A percentile compares a stretch with the other conserved stretches of the same genome.
Evolutionary conservation across 1,139 yeast genomes (phyloP).

Genomic region (Yueomyces sp.): DNA sequence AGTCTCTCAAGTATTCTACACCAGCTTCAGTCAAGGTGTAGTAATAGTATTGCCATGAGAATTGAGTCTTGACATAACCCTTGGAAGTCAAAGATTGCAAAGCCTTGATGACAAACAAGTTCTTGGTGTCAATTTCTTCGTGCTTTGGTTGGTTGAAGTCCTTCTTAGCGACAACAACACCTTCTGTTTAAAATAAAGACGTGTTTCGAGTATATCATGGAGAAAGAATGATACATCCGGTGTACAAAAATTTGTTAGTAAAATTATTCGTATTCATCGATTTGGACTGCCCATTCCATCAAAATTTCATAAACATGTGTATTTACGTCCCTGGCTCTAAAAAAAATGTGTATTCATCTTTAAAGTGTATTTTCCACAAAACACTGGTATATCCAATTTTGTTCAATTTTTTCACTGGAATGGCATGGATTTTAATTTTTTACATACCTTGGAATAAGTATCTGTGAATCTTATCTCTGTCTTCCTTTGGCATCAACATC

Average conservation of each 20-base stretch:
- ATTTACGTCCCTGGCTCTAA: too few species aligned
- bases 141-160: conserved; percentile 96
- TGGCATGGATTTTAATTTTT: neutral
- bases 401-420: too few species aligned
- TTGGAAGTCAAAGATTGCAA: conserved; percentile 97
- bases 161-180: conserved; percentile 99
- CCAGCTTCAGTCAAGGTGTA: conserved; percentile 99
- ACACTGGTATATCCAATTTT: too few species aligned
- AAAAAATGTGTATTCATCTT: too few species aligned
- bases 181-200: conserved; percentile 42
- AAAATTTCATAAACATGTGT: too few species aligned
- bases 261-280: conserved; percentile 1
- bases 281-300: neutral
- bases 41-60: conserved; percentile 99
- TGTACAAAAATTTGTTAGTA: conserved; percentile 20
- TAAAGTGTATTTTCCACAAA: too few species aligned
- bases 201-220: neutral
- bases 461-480: conserved; percentile 98
- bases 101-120: conserved; percentile 98
- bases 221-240: neutral
- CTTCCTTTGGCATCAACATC: conserved; percentile 99
- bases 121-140: conserved; percentile 95
- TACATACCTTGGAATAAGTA: conserved; percentile 96
- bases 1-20: conserved; percentile 95
- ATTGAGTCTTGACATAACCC: conserved; percentile 99